Evolutionary conservation across 228 moss, liverwort and hornwort genomes (phyloP).

Genomic region (Sphagnum magellanicum): DNA sequence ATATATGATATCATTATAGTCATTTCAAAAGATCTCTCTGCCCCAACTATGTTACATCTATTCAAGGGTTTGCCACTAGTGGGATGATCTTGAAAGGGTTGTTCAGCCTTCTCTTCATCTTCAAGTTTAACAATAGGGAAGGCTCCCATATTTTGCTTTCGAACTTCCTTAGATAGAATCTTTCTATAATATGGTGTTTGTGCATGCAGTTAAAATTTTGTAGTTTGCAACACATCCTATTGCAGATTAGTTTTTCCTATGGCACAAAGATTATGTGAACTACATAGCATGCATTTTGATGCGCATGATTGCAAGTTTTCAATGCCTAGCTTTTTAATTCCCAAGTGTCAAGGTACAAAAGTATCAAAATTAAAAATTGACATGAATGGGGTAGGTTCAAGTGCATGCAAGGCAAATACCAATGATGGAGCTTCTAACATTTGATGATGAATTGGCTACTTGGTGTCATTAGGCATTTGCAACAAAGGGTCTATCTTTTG

Average conservation of each 20-base stretch:
- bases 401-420: slow-evolving; percentile 25
- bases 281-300: too few relatives aligned
- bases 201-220: too few relatives aligned
- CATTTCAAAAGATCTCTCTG: slow-evolving; percentile 24
- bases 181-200: too few relatives aligned
- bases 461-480: slow-evolving; percentile 45
- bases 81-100: slow-evolving; percentile 11
- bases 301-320: neutral
- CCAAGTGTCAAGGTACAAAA: neutral
- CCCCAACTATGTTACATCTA: slow-evolving; percentile 35
- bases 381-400: slow-evolving; percentile 22
- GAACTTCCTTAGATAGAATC: too few relatives aligned
- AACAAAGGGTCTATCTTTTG: slow-evolving; percentile 17
- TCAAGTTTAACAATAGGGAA: too few relatives aligned
- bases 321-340: neutral
- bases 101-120: neutral
- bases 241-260: too few relatives aligned
- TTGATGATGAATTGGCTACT: slow-evolving; percentile 25
- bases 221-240: too few relatives aligned
- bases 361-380: neutral
- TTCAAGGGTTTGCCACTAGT: slow-evolving; percentile 30
- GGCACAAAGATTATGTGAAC: too few relatives aligned
- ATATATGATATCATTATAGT: slow-evolving; percentile 38
- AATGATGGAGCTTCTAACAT: slow-evolving; percentile 21
- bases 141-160: too few relatives aligned